Base-by-base conservation (phyloP, 2,329 filamentous ascomycete genomes). In the Sporothrix sp. region DNA sequence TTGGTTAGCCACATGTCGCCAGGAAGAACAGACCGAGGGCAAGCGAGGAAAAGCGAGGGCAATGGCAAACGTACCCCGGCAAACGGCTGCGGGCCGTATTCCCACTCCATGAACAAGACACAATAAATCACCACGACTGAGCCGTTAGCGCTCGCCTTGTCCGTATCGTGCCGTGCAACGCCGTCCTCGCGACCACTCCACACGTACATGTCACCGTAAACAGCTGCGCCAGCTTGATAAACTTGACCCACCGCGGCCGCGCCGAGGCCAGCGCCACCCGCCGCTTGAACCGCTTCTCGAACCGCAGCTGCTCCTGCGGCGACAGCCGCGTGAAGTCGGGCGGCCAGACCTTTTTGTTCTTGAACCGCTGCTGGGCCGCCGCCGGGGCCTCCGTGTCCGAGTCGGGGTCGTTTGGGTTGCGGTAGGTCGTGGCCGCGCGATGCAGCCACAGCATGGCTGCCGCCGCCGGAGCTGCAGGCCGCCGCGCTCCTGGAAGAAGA, bases 251-350 rank as follows among this genome's bases (percentile, higher is more conserved):
- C 43, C 67, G 65, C 8, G 84, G 83, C 20, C 81, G 70, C 36
- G 75, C 72, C 61, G 75, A 77, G 59, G 79, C 78, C 58, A 85
- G 66, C 52, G 74, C 73, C 23, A 84, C 66, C 49, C 86, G 75
- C 48, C 86, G 75, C 67, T 87, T 85, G 68, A 84, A 90, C 62
- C 84, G 82, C 64, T 85, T 81, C 71, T 91, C 86, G 59, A 88
- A 82, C 38, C 81, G 76, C 63, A 90, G 84, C 66, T 90, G 82
- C 61, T 89, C 80, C 65, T 85, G 84, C 42, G 73, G 69, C 33
- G 79, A 79, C 53, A 91, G 75, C 62, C 79, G 76, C 55, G 73
- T 69, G 66, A 91, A 85, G 65, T 89, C 81, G 11, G 86, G 86
- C 52, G 86, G 86, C 86, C 86, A 91, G 57, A 79, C 70, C 62